Evolutionary conservation across 2,329 filamentous ascomycete genomes (phyloP), one percentile per base, ranked within the genome.

Genomic region (Microcera coccophila): DNA sequence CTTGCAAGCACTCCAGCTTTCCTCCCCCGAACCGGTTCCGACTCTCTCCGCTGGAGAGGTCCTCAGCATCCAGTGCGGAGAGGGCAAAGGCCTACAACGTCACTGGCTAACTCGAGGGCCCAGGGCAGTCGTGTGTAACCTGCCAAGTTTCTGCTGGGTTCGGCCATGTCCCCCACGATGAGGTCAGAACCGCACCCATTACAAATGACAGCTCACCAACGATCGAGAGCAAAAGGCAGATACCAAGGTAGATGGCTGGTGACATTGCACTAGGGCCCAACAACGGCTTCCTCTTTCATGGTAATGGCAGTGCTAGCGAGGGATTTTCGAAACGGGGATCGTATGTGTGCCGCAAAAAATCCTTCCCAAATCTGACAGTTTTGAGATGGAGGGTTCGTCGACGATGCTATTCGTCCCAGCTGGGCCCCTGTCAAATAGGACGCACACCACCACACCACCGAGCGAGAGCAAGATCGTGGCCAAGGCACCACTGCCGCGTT

Each of bases 381-480:
- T 17, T 2, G n/a, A 44, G 47, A 38, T 49, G 47, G 47, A 47
- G 47, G 44, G 47, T 16, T 43, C 34, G 31, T 17, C 11, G 22
- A 31, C 19, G 32, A 39, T 36, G 36, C 48, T 22, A 37, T 48
- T 44, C 45, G 36, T 33, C 50, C 47, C 33, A 41, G 41, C 42
- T 18, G 44, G 45, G 45, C 45, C 48, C 45, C 49, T 47, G 9
- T 28, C 39, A 43, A 39, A 46, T 41, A 35, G 32, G 44, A 43
- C 26, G 24, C 36, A 32, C 40, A 38, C 36, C 37, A 39, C 36
- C 36, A 39, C 40, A 36, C 46, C n/a, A n/a, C n/a, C n/a, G 31
- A 41, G 19, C 41, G 39, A 39, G 38, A 40, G 41, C 46, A 54
- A 49, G 55, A 58, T 58, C 55, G 41, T 19, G 45, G 49, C 55